These are phyloP conservation scores for Cylindrotheca fusiformis DNA, from an alignment of 108 stramenopile species.

Conservation along the genomic window DNA sequence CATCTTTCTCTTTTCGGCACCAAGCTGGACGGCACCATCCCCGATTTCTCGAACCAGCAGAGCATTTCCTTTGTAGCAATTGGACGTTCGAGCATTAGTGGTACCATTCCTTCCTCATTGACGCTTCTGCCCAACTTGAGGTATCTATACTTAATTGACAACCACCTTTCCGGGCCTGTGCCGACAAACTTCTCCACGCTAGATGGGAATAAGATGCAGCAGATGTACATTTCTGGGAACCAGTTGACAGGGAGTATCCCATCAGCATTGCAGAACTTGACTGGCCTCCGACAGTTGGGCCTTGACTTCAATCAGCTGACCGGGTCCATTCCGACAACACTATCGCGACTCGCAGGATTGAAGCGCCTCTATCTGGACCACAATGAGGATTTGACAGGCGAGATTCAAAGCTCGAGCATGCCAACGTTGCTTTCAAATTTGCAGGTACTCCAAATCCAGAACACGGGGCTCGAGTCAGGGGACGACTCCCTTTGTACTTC, in stretches of 20 bases:
- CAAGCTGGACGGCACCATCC: background rate
- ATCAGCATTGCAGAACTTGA: background rate
- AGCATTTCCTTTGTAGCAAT: background rate
- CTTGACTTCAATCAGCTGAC: background rate
- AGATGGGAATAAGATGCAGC: background rate
- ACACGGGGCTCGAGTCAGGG: background rate
- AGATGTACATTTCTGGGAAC: background rate
- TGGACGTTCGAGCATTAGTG: background rate
- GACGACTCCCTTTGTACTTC: background rate
- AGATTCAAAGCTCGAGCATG: background rate
- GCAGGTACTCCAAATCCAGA: background rate
- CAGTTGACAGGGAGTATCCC: background rate
- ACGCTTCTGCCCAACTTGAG: conserved; percentile 1
- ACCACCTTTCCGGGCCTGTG: conserved; percentile 36
- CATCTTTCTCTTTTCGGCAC: background rate
- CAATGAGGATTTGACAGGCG: background rate
- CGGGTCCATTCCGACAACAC: background rate
- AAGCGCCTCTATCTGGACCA: background rate
- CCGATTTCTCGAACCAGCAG: background rate
- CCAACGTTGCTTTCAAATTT: background rate
- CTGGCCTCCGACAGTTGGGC: background rate
- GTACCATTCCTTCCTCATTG: conserved; percentile 15
- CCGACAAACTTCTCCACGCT: conserved; percentile 26
- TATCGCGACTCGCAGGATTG: background rate
- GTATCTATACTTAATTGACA: conserved; percentile 4